Percentiles rank a stretch among this genome's conserved stretches.
Conservation (phyloP, 768 basidiomycete genomes). For the Trametes villosa region DNA sequence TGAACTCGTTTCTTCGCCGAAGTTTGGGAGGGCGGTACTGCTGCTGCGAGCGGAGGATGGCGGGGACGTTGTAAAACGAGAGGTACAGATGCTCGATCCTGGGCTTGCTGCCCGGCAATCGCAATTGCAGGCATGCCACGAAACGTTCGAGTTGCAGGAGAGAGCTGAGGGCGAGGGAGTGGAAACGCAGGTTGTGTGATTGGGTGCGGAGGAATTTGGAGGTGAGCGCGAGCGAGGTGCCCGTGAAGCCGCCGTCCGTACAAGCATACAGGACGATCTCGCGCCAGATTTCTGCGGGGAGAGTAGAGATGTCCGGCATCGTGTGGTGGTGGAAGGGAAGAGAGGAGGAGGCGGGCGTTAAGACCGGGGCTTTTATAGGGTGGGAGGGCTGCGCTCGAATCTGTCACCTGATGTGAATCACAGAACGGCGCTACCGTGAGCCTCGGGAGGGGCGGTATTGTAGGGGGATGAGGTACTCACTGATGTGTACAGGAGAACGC, state of each 20-base stretch:
- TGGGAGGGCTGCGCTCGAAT: too few relatives aligned
- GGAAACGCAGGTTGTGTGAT: not conserved
- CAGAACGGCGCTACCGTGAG: too few relatives aligned
- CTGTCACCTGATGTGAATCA: too few relatives aligned
- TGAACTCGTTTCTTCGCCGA: not conserved
- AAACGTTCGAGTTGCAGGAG: not conserved
- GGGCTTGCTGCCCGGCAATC: not conserved
- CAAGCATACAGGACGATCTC: not conserved
- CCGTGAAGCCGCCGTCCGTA: slow-evolving; percentile 8
- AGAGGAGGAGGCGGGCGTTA: too few relatives aligned
- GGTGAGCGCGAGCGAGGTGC: slow-evolving; percentile 9
- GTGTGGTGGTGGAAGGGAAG: too few relatives aligned
- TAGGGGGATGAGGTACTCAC: too few relatives aligned
- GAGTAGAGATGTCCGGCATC: not conserved
- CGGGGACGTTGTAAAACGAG: not conserved
- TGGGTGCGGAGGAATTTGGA: slow-evolving; percentile 6
- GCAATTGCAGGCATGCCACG: not conserved
- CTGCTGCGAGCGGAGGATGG: not conserved
- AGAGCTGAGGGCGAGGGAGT: not conserved
- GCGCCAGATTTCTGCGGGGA: slow-evolving; percentile 2
- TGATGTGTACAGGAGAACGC: too few relatives aligned
- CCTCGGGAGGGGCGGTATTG: too few relatives aligned
- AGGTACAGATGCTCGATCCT: slow-evolving; percentile 7
- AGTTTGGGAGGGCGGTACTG: not conserved
- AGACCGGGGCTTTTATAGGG: too few relatives aligned